A percentile compares a stretch with the other conserved stretches of the same genome.
Conservation (phyloP, 805 yeast genomes). For the Wickerhamomyces bisporus region DNA sequence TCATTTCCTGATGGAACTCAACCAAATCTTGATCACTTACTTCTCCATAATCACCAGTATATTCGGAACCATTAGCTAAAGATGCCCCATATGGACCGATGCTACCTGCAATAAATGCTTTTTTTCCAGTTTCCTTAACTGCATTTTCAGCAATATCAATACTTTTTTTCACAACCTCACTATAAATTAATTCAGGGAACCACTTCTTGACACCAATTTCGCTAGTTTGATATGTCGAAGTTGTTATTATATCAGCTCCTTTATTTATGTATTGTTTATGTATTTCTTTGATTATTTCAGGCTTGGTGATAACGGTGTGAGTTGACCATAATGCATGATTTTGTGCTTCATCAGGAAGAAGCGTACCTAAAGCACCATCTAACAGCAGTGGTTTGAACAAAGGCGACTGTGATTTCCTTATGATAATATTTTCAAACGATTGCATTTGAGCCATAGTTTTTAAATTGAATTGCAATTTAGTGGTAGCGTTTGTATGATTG, state of each 20-base stretch:
- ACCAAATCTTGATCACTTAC: slow-evolving; percentile 30
- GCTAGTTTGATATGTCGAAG: slow-evolving; percentile 54
- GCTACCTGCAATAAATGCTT: slow-evolving; percentile 47
- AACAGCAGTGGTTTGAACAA: slow-evolving; percentile 10
- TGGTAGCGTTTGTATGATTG: no score
- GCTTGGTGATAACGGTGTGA: slow-evolving; percentile 37
- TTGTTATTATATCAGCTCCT: slow-evolving; percentile 51
- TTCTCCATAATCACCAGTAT: slow-evolving; percentile 58
- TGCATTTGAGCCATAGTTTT: background rate
- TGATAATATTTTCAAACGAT: background rate
- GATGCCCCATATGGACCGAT: slow-evolving; percentile 78
- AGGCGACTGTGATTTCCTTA: background rate
- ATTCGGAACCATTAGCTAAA: slow-evolving; percentile 65
- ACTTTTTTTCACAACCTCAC: slow-evolving; percentile 7
- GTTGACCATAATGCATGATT: slow-evolving; percentile 54
- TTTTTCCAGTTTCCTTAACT: slow-evolving; percentile 2
- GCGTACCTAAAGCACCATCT: slow-evolving; percentile 22
- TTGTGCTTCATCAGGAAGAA: slow-evolving; percentile 16
- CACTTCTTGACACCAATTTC: slow-evolving; percentile 24
- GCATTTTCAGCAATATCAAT: slow-evolving; percentile 13
- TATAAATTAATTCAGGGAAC: slow-evolving; percentile 23
- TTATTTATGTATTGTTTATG: slow-evolving; percentile 44
- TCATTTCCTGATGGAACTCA: slow-evolving; percentile 47
- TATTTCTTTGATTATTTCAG: slow-evolving; percentile 38
- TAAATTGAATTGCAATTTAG: no score